Conservation (phyloP, 2,329 filamentous ascomycete species). For the Aureobasidium sp. region DNA sequence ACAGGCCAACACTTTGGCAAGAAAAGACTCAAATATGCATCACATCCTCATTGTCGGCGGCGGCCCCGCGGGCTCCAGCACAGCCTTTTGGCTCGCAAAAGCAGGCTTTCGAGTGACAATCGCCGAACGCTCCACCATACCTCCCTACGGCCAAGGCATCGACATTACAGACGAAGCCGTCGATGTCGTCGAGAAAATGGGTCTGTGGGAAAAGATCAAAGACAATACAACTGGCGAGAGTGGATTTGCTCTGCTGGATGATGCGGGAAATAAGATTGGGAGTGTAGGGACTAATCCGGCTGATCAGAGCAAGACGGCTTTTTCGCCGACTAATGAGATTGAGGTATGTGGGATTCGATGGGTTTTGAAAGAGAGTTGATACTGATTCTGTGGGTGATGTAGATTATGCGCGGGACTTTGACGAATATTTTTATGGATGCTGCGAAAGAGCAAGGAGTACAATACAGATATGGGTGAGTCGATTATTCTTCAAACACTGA, state of each 20-base stretch:
- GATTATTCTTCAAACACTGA: background rate
- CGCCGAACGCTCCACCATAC: conserved; percentile 20
- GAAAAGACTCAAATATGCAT: background rate
- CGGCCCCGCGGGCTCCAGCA: conserved; percentile 22
- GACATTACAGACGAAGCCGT: conserved; percentile 24
- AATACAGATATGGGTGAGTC: background rate
- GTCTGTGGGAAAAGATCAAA: conserved; percentile 22
- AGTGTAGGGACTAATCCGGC: background rate
- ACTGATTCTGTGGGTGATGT: background rate
- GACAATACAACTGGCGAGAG: conserved; percentile 23
- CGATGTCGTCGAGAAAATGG: conserved; percentile 24
- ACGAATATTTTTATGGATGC: conserved; percentile 37
- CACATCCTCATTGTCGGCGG: conserved; percentile 23
- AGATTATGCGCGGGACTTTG: conserved; percentile 49
- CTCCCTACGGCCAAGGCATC: conserved; percentile 24
- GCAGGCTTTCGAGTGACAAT: conserved; percentile 21
- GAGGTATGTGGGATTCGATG: background rate
- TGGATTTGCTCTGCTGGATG: conserved; percentile 25
- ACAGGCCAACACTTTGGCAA: background rate
- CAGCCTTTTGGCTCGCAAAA: conserved; percentile 23
- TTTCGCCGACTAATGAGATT: conserved; percentile 4
- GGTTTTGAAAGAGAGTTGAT: background rate
- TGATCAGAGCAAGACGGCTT: background rate
- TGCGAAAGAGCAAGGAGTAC: conserved; percentile 16
- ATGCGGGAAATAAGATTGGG: conserved; percentile 19